phyloP scores from a whole-genome alignment of 495 filamentous ascomycete genomes.

The Niebla homalea region DNA sequence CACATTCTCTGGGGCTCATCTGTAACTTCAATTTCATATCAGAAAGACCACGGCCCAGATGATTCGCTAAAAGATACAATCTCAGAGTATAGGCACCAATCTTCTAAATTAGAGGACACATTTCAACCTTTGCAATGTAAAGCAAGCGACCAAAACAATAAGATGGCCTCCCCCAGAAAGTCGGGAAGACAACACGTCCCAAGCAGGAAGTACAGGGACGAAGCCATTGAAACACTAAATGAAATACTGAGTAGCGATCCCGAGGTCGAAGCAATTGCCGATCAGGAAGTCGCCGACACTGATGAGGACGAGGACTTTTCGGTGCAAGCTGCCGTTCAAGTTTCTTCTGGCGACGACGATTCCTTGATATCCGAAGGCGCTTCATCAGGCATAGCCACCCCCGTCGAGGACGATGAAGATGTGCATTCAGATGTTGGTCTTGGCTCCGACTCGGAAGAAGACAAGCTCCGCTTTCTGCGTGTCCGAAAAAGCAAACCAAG shows the following conservation, averaged over 20 bases:
- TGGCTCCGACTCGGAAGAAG: conserved; percentile 2
- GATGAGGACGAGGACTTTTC: conserved; percentile 8
- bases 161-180: conserved; percentile 2
- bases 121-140: no score
- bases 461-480: neutral
- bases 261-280: conserved; percentile 7
- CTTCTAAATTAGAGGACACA: no score
- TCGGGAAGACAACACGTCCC: conserved; percentile 18
- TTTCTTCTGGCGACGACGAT: conserved; percentile 7
- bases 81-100: no score
- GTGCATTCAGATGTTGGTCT: conserved; percentile 8
- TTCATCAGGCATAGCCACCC: conserved; percentile 16
- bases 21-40: no score
- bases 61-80: no score
- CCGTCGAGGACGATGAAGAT: conserved; percentile 15
- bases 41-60: no score
- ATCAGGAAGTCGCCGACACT: neutral
- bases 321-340: conserved; percentile 8
- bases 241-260: conserved; percentile 14
- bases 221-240: conserved; percentile 11
- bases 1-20: no score
- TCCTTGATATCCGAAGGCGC: conserved; percentile 6
- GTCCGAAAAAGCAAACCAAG: neutral
- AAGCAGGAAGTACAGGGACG: conserved; percentile 14
- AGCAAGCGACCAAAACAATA: no score